Evolutionary conservation across 2,329 filamentous ascomycete genomes (phyloP), one percentile per base, ranked within the genome.

Genomic region (Dothidotthia symphoricarpi): DNA sequence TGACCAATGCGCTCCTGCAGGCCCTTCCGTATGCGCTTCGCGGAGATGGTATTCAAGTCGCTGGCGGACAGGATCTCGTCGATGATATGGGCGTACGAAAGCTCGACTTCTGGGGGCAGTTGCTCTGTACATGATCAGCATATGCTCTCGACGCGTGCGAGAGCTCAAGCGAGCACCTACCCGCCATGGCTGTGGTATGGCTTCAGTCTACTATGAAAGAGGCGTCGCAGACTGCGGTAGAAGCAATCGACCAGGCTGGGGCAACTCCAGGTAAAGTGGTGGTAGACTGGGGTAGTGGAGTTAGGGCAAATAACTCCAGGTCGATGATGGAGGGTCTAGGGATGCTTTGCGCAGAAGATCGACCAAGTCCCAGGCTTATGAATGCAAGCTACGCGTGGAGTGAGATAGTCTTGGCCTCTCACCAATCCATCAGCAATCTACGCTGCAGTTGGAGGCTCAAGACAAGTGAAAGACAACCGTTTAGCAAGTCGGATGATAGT

Each of bases 21-120:
- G 17, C 76, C 77, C 63, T 79, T 81, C 49, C 80, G 77, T 62
- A 84, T 82, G 52, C 74, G 73, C 68, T 84, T 84, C 43, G 79
- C 78, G 24, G 81, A 82, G 48, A 84, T 77, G 36, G 78, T 82
- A 47, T 78, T 78, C 19, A 84, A 69, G 54, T 84, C 80, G 57
- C 78, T 79, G 37, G 67, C 67, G 29, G 72, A 72, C 34, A 84
- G 70, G 51, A 84, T 83, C 22, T 71, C 69, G 63, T 84, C 81
- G 52, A 84, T 83, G 60, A 83, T 80, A 53, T 67, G 67, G 29
- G 74, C 70, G 61, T 81, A 81, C 35, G 68, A 68, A 35, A 69
- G 67, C 61, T 72, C 69, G 31, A 70, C 58, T 44, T 76, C 73
- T 24, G 70, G 55, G 24, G 76, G 66, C 44, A 80, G 55, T 17